Base-by-base conservation (phyloP, 164 flowering plant genomes). In the Protea cynaroides region DNA sequence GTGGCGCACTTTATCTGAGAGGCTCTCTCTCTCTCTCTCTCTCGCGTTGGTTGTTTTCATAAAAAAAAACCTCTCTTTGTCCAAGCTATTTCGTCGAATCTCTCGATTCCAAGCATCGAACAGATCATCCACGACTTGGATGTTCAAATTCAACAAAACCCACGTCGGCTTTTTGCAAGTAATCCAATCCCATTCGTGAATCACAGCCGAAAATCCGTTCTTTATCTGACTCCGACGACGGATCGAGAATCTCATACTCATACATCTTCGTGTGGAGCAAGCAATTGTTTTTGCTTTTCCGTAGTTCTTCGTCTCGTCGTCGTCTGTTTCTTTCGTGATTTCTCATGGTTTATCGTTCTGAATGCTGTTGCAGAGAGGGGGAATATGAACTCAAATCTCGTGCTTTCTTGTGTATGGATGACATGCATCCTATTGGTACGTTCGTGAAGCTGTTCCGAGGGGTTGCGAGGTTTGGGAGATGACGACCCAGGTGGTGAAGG, bases 401-500 rank as follows among this genome's bases (percentile, higher is more conserved):
- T 53, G 68, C 34, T 21, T 53, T 59, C 17, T 58, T 61, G 46
- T 57, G 56, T 51, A 60, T 44, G 43, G 69, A 62, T 65, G 36
- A 61, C 84, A 79, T 83, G 90, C 88, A 78, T 72, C 37, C 55
- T 7, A 29, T 63, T 61, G 50, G 65, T 69, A 67, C 78, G 78
- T 68, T 64, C 53, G 46, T 63, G 61, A 64, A 66, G 66, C n/a
- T 64, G 63, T 12, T 46, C n/a, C 23, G 49, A 23, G 24, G 58
- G 66, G 60, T 58, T 59, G 53, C 34, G 69, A 61, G 72, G 60
- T 22, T 49, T 9, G 25, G 25, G 63, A 62, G 79, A 83, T 82
- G 96, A 62, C 79, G 68, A 72, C 64, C 71, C 87, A 81, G 72
- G 84, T 81, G 61, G 90, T 87, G 76, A 86, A 77, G 62, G 90